phyloP scores from a whole-genome alignment of 1,284 basidiomycete genomes.

The Cutaneotrichosporon cavernicola region DNA sequence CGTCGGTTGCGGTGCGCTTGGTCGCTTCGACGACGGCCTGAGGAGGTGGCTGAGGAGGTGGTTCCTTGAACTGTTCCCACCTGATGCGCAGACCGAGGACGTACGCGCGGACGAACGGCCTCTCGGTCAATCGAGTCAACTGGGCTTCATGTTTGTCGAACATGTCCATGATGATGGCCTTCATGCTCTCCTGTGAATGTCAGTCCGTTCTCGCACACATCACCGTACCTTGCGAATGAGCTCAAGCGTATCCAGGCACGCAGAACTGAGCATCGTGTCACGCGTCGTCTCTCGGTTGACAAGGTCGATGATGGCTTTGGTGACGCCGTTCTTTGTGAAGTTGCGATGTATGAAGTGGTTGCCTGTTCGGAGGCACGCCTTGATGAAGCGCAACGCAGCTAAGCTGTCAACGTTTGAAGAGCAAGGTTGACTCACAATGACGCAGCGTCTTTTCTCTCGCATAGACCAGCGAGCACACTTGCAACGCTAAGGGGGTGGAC shows the following conservation, averaged over 20 bases:
- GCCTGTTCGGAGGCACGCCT: slow-evolving; percentile 75
- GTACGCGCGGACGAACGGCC: slow-evolving; percentile 42
- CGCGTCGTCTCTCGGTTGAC: slow-evolving; percentile 74
- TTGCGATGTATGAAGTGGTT: slow-evolving; percentile 84
- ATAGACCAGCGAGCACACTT: slow-evolving; percentile 74
- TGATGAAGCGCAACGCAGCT: slow-evolving; percentile 91
- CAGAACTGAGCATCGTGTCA: slow-evolving; percentile 90
- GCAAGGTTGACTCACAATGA: slow-evolving; percentile 61
- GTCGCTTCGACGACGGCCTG: slow-evolving; percentile 61
- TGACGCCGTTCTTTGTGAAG: slow-evolving; percentile 78
- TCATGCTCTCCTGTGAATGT: slow-evolving; percentile 72
- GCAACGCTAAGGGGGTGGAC: slow-evolving; percentile 68
- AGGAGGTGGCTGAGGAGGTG: slow-evolving; percentile 58
- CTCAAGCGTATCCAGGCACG: slow-evolving; percentile 94
- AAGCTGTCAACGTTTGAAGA: slow-evolving; percentile 7
- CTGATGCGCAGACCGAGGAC: slow-evolving; percentile 64
- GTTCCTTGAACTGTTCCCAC: slow-evolving; percentile 90
- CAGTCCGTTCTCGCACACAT: not conserved
- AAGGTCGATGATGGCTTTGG: slow-evolving; percentile 78
- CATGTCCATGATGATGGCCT: slow-evolving; percentile 76
- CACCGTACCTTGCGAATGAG: slow-evolving; percentile 70
- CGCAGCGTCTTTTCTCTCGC: slow-evolving; percentile 86
- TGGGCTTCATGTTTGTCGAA: slow-evolving; percentile 72
- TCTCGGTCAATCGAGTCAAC: slow-evolving; percentile 65
- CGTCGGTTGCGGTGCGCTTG: slow-evolving; percentile 57